These are phyloP conservation scores for Blumeria graminis DNA, from an alignment of 2,329 filamentous ascomycete species.

Conservation along the genomic window DNA sequence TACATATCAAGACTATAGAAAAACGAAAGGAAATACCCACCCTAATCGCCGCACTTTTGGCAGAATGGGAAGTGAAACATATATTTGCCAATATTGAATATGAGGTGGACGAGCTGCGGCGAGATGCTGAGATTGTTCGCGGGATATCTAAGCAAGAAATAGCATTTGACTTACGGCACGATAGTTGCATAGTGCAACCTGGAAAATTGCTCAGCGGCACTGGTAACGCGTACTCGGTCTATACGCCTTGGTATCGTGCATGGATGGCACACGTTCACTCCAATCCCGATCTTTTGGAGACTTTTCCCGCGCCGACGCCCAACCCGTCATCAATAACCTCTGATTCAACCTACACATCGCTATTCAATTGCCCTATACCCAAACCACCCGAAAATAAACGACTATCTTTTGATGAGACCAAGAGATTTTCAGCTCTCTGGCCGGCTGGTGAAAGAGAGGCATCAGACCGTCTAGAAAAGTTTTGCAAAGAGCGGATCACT, in stretches of 20 bases:
- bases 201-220: slow-evolving; percentile 39
- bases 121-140: slow-evolving; percentile 44
- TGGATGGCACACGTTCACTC: slow-evolving; percentile 54
- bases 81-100: slow-evolving; percentile 73
- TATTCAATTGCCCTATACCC: slow-evolving; percentile 40
- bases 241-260: slow-evolving; percentile 54
- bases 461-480: slow-evolving; percentile 34
- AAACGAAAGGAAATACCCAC: slow-evolving; percentile 35
- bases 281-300: slow-evolving; percentile 40
- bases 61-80: slow-evolving; percentile 49
- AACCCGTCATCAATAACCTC: slow-evolving; percentile 23
- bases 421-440: slow-evolving; percentile 35
- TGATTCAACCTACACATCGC: slow-evolving; percentile 21
- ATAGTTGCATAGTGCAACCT: slow-evolving; percentile 62
- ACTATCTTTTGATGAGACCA: slow-evolving; percentile 32
- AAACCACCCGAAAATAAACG: slow-evolving; percentile 36
- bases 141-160: slow-evolving; percentile 37
- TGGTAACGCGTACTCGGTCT: slow-evolving; percentile 65
- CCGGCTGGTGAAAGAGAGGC: slow-evolving; percentile 58
- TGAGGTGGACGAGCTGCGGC: slow-evolving; percentile 67
- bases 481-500: slow-evolving; percentile 37
- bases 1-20: slow-evolving; percentile 49
- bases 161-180: slow-evolving; percentile 47
- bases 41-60: slow-evolving; percentile 38
- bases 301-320: slow-evolving; percentile 29